phyloP scores from a whole-genome alignment of 805 yeast species.

The Saturnispora silvae region DNA sequence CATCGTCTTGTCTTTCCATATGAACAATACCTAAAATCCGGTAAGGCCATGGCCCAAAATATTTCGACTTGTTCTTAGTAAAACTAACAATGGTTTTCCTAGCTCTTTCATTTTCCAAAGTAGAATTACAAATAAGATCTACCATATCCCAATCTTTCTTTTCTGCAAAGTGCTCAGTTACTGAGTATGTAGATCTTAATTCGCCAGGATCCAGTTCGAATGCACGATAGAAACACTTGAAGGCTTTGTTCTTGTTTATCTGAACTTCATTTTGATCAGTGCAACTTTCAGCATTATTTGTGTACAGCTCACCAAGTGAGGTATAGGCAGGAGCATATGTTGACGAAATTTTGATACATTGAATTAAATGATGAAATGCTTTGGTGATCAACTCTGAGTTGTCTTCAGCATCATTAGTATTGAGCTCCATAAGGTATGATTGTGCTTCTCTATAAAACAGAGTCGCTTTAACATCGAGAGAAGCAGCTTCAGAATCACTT shows the following conservation, averaged over 20 bases:
- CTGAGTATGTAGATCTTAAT: slow-evolving; percentile 57
- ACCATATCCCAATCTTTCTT: slow-evolving; percentile 78
- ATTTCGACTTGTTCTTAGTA: slow-evolving; percentile 4
- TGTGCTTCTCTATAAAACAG: slow-evolving; percentile 68
- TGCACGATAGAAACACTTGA: slow-evolving; percentile 80
- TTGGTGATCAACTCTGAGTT: too few species aligned
- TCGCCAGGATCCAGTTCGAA: slow-evolving; percentile 79
- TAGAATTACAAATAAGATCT: slow-evolving; percentile 56
- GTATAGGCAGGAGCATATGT: slow-evolving; percentile 74
- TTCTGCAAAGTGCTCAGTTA: slow-evolving; percentile 60
- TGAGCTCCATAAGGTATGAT: slow-evolving; percentile 35
- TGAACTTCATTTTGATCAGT: not conserved
- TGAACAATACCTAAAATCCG: slow-evolving; percentile 74
- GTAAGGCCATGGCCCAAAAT: slow-evolving; percentile 69
- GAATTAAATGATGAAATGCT: slow-evolving; percentile 50
- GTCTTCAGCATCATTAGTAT: slow-evolving; percentile 20
- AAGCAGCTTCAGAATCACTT: slow-evolving; percentile 23
- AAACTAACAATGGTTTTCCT: slow-evolving; percentile 29
- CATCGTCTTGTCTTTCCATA: slow-evolving; percentile 59
- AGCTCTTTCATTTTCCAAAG: slow-evolving; percentile 54
- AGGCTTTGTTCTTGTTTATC: slow-evolving; percentile 56
- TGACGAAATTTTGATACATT: slow-evolving; percentile 52
- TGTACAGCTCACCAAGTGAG: slow-evolving; percentile 66
- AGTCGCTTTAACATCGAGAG: slow-evolving; percentile 47
- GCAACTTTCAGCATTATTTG: slow-evolving; percentile 31